Evolutionary conservation across 192 early-diverging fungal genomes (phyloP).

Genomic region (Piromyces sp.): DNA sequence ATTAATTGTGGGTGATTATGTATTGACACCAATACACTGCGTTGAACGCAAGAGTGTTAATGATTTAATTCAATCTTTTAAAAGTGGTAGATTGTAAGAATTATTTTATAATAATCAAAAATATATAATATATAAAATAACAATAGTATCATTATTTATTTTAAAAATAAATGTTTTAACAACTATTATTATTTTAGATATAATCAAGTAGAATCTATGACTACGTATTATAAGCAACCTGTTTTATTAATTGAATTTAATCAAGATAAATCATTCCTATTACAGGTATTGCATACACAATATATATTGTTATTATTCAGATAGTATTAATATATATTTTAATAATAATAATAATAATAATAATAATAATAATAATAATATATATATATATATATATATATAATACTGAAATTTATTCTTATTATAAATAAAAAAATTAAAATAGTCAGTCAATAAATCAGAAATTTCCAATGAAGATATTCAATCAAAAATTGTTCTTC

Average conservation of each 20-base stretch:
- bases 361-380: too few relatives aligned
- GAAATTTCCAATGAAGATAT: slow-evolving; percentile 42
- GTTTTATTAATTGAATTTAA: slow-evolving; percentile 88
- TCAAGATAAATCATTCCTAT: slow-evolving; percentile 57
- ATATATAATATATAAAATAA: too few relatives aligned
- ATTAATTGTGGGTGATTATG: slow-evolving; percentile 82
- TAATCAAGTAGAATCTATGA: slow-evolving; percentile 81
- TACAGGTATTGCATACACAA: slow-evolving; percentile 23
- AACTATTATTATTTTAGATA: too few relatives aligned
- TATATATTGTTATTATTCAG: slow-evolving; percentile 13
- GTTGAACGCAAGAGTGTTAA: slow-evolving; percentile 84
- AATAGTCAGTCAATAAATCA: background rate
- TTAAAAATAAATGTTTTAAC: too few relatives aligned
- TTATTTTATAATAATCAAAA: too few relatives aligned
- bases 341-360: too few relatives aligned
- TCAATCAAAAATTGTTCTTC: slow-evolving; percentile 54
- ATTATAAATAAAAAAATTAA: too few relatives aligned
- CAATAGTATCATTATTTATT: too few relatives aligned
- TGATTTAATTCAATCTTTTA: slow-evolving; percentile 71
- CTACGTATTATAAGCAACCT: slow-evolving; percentile 53
- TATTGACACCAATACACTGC: slow-evolving; percentile 65
- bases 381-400: background rate
- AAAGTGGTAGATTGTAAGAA: slow-evolving; percentile 1
- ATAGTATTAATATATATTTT: too few relatives aligned
- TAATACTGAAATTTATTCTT: too few relatives aligned